Evolutionary conservation across 2,329 filamentous ascomycete genomes (phyloP), one percentile per base, ranked within the genome.

Genomic region (Sporothrix pseudoabietina): DNA sequence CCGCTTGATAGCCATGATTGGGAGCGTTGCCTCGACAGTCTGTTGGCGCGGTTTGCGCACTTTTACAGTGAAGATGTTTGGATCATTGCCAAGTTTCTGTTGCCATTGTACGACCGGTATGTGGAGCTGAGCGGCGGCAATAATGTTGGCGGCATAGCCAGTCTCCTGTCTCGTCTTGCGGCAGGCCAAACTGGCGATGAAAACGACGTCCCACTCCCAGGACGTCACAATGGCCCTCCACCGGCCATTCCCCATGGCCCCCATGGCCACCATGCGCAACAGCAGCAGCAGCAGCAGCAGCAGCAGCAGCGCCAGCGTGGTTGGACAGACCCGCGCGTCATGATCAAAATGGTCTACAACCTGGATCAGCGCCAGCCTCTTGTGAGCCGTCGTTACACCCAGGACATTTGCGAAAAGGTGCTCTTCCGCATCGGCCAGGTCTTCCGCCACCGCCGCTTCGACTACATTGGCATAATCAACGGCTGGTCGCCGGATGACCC

Each of bases 361-460:
- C 78, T 84, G 16, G 87, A 88, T 77, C 79, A 80, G 26, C 76
- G 83, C 30, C 77, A 79, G 74, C 83, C 86, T 5, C 75, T 75
- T 5, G 77, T 79, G 71, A 79, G 71, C 74, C 77, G 80, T 4
- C 78, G 80, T 3, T 80, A 81, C 76, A 80, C 81, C 2, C 78
- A 80, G 70, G 82, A 76, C 77, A 82, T 79, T 77, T 79, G 75
- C 72, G 73, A 74, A 39, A 75, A 72, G 4, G 88, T 94, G 69
- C 86, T 83, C 74, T 95, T 89, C 80, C 88, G 86, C 69, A 87
- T 97, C 68, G 96, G 96, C 0, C 92, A 97, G 77, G 87, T 97
- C 7, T 97, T 98, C 79, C 87, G 87, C 66, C 96, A 99, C 82
- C 89, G 86, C 75, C 88, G 94, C 63, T 97, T 96, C 80, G 84